Base-by-base conservation (phyloP, 208 protist species). In the Wallacemonas rigidus region DNA sequence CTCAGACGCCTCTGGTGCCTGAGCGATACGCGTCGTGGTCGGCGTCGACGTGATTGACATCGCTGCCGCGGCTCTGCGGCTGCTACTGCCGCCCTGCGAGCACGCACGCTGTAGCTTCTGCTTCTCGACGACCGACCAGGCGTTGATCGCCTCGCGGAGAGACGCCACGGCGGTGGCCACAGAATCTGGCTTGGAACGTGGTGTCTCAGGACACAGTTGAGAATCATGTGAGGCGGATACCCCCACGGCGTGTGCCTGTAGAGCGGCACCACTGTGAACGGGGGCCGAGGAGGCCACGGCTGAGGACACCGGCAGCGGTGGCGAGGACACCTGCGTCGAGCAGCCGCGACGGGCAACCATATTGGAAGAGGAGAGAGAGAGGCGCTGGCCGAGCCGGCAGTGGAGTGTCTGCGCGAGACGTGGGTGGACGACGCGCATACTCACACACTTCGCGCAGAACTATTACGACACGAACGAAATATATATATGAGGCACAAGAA, bases 81-180 rank as follows among this genome's bases (percentile, higher is more conserved):
- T 55, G 55, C 15, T 38, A 5, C 50, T 4, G 15, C 51, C 48
- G 26, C 51, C 36, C 65, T 4, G 58, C 17, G 47, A 51, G 43
- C 58, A n/a, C 50, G 43, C 3, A 14, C 15, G 40, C 14, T 35
- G 7, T 4, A 61, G 38, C 44, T 73, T 74, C 53, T 58, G 26
- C 48, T 65, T 39, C 47, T 74, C 64, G 1, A 63, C 45, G 60
- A 38, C 44, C 63, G 56, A 58, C 58, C 64, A 70, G 12, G 39
- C 72, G 35, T 8, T 4, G n/a, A 81, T 55, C 14, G 72, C 72
- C 11, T 39, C 61, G 48, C 72, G 77, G 60, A 81, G 40, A 0
- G 40, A 40, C 45, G 54, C 40, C 38, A 65, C 67, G 17, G 76
- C 76, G 11, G 12, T 45, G 50, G 41, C 26, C 15, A 73, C 11